Base-by-base conservation (phyloP, 2,329 filamentous ascomycete species). In the Phyllosticta citriasiana region DNA sequence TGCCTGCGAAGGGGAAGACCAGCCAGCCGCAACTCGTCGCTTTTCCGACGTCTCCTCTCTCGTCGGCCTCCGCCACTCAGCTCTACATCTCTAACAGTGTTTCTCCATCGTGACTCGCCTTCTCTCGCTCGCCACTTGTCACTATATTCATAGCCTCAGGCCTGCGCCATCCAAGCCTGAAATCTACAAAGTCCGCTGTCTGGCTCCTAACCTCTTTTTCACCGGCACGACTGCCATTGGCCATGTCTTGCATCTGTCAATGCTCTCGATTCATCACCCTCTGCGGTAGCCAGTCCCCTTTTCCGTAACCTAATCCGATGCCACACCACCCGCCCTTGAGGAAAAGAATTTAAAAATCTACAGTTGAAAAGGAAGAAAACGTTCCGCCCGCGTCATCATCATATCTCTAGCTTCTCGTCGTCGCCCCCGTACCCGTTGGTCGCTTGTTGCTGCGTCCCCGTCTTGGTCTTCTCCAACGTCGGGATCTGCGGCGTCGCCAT, bases 391-490 rank as follows among this genome's bases (percentile, higher is more conserved):
- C 22, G 2, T 47, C 19, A 24, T 47, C 53, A 26, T 54, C 30
- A 57, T 35, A 57, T 53, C 35, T 57, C 33, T 30, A 57, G 24
- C 57, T 56, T 59, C 55, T 62, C 60, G 60, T 63, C 63, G 16
- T 57, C 57, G 50, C 65, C 65, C 60, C 65, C 59, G 22, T 55
- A 57, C 62, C 16, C 26, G 12, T 33, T 59, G 19, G 33, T 53
- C 40, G 25, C 19, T 30, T 52, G 33, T 61, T 63, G 35, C 65
- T 62, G 12, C 33, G 40, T 53, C 19, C 30, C 57, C 52, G 55
- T 58, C 51, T 64, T 35, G 10, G 60, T 59, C 62, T 69, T 68
- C 60, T 70, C 66, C 30, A 60, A 53, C 16, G 65, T 63, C 19
- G 57, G 25, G 53, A 62, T 62, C 53, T 57, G 53, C 3, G 61